Conservation (phyloP, 371 early-diverging fungal species). For the Ordospora colligata region DNA sequence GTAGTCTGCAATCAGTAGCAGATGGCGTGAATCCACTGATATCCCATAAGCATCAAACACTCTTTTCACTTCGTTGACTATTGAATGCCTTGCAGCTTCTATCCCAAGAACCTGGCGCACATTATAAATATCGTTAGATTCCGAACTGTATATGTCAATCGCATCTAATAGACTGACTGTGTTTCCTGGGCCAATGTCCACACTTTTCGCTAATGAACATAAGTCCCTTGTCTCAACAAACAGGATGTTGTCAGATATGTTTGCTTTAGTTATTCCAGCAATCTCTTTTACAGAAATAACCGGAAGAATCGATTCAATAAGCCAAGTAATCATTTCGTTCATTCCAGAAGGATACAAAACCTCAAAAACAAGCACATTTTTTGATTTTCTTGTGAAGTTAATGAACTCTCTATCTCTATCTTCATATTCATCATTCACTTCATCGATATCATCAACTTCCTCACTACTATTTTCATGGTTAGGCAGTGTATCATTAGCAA, state of each 20-base stretch:
- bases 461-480: neutral
- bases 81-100: slow-evolving; percentile 86
- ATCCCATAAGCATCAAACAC: slow-evolving; percentile 96
- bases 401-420: neutral
- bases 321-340: slow-evolving; percentile 28
- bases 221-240: slow-evolving; percentile 46
- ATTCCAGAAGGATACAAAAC: slow-evolving; percentile 44
- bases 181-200: slow-evolving; percentile 67
- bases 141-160: slow-evolving; percentile 61
- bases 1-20: slow-evolving; percentile 91
- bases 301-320: slow-evolving; percentile 34
- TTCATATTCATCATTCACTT: slow-evolving; percentile 1
- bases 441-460: neutral
- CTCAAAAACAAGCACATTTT: slow-evolving; percentile 21
- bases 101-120: slow-evolving; percentile 85
- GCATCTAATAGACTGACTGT: slow-evolving; percentile 76
- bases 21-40: slow-evolving; percentile 81
- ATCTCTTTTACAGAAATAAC: slow-evolving; percentile 35
- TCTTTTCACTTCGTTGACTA: slow-evolving; percentile 80
- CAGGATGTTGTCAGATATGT: neutral
- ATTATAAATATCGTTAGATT: slow-evolving; percentile 87
- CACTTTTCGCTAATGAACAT: neutral
- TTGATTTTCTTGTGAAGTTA: slow-evolving; percentile 29
- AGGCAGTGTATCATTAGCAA: too few species aligned
- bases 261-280: slow-evolving; percentile 20